Percentiles rank a stretch among this genome's conserved stretches.
Evolutionary conservation across 2,329 filamentous ascomycete genomes (phyloP).

Genomic region (Ilyonectria mors-panacis): DNA sequence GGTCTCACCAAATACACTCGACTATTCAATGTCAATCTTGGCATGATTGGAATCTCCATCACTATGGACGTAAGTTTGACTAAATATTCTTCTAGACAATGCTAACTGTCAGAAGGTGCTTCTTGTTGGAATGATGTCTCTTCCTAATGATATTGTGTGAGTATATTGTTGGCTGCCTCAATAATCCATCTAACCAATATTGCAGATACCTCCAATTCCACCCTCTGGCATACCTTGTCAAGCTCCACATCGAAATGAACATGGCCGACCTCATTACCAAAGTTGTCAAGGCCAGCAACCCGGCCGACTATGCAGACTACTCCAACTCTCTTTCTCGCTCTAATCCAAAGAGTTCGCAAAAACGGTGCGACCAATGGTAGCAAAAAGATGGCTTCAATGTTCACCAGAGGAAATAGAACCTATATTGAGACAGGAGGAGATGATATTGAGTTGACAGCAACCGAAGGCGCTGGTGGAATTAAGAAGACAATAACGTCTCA

Average conservation of each 20-base stretch:
- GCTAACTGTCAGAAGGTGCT: constrained; percentile 40
- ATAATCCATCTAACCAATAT: constrained; percentile 8
- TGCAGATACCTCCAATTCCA: constrained; percentile 62
- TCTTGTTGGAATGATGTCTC: constrained; percentile 51
- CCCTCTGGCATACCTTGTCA: constrained; percentile 66
- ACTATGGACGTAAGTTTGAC: constrained; percentile 44
- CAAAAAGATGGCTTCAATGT: constrained; percentile 39
- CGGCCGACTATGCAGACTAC: constrained; percentile 40
- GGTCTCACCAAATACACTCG: constrained; percentile 65
- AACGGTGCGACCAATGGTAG: constrained; percentile 11
- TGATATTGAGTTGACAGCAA: constrained; percentile 38
- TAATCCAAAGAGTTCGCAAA: constrained; percentile 35
- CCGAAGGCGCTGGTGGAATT: constrained; percentile 30
- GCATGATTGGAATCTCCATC: constrained; percentile 51
- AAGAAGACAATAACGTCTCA: constrained; percentile 47
- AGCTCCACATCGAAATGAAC: constrained; percentile 69
- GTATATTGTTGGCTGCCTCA: neutral
- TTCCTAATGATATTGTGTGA: constrained; percentile 50
- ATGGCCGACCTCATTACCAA: constrained; percentile 67
- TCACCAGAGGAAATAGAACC: constrained; percentile 42
- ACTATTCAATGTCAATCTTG: constrained; percentile 56
- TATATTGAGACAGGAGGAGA: constrained; percentile 41
- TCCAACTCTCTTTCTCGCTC: constrained; percentile 38
- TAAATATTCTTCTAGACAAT: fast-evolving
- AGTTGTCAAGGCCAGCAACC: constrained; percentile 49